phyloP scores from a whole-genome alignment of 345 rosid genomes.

The Streptanthus diversifolius region DNA sequence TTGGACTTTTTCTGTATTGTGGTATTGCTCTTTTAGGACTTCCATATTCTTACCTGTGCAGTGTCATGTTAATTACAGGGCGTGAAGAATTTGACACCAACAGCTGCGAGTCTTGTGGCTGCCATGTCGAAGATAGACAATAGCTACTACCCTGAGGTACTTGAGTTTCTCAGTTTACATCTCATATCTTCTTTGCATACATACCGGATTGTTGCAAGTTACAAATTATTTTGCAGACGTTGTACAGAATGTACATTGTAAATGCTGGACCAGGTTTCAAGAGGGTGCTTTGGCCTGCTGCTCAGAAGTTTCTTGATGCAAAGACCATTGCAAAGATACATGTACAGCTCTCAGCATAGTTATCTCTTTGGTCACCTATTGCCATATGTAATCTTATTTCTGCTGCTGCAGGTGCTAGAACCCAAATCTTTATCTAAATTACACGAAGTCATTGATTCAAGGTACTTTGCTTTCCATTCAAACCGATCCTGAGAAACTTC shows the following conservation, averaged over 20 bases:
- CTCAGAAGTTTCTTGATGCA: conserved; percentile 87
- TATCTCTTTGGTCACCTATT: conserved; percentile 14
- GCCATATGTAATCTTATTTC: conserved; percentile 17
- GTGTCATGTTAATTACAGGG: conserved; percentile 53
- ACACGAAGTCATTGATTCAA: conserved; percentile 73
- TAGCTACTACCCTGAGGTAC: conserved; percentile 96
- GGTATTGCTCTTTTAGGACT: background rate
- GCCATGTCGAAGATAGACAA: conserved; percentile 77
- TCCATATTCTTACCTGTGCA: conserved; percentile 28
- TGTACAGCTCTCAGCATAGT: conserved; percentile 37
- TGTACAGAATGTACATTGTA: conserved; percentile 82
- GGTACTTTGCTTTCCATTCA: conserved; percentile 43
- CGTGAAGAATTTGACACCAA: conserved; percentile 76
- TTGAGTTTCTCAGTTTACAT: background rate
- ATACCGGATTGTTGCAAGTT: background rate
- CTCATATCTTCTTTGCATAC: background rate
- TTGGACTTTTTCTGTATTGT: background rate
- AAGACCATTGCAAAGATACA: conserved; percentile 85
- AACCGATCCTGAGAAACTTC: background rate
- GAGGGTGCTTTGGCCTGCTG: conserved; percentile 98
- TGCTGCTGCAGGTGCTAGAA: conserved; percentile 70
- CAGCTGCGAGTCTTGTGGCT: conserved; percentile 83
- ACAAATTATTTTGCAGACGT: conserved; percentile 51
- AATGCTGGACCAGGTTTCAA: conserved; percentile 97
- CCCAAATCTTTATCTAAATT: conserved; percentile 65